Conservation (phyloP, 805 yeast genomes). For the Lipomyces starkeyi region DNA sequence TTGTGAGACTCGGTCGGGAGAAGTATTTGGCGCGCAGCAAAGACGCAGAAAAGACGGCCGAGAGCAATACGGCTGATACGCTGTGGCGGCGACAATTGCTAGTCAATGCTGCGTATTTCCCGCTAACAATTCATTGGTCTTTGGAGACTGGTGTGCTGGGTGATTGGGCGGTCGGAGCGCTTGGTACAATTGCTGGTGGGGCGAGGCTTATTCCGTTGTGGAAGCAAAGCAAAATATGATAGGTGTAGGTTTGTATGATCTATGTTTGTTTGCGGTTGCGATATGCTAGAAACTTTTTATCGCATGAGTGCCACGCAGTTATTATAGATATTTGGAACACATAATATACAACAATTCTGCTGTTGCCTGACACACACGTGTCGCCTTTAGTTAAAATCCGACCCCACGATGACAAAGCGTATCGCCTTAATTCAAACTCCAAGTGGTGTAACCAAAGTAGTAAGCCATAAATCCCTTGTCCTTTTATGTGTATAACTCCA, state of each 20-base stretch:
- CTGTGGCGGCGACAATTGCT: constrained; percentile 41
- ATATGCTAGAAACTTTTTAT: too few species aligned
- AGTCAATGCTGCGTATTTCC: constrained; percentile 50
- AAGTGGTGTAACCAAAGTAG: background rate
- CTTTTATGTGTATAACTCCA: background rate
- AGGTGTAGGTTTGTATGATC: background rate
- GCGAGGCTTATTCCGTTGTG: constrained; percentile 38
- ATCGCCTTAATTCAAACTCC: background rate
- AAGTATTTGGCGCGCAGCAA: constrained; percentile 10
- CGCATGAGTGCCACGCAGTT: background rate
- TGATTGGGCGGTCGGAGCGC: constrained; percentile 47
- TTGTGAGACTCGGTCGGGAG: constrained; percentile 39
- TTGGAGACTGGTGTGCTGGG: constrained; percentile 45
- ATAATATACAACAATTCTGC: background rate
- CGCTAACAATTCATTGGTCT: constrained; percentile 53
- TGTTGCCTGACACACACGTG: background rate
- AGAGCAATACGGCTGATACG: constrained; percentile 2
- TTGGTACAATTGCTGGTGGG: constrained; percentile 49
- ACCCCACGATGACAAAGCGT: too few species aligned
- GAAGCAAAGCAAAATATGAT: constrained; percentile 9
- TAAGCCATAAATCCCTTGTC: background rate
- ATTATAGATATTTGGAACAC: background rate
- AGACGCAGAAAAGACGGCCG: background rate
- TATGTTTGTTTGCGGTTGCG: too few species aligned
- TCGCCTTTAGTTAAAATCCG: too few species aligned